Percentiles rank a stretch among this genome's conserved stretches.
Conservation (phyloP, 257 asterid species). For the Salvia splendens region DNA sequence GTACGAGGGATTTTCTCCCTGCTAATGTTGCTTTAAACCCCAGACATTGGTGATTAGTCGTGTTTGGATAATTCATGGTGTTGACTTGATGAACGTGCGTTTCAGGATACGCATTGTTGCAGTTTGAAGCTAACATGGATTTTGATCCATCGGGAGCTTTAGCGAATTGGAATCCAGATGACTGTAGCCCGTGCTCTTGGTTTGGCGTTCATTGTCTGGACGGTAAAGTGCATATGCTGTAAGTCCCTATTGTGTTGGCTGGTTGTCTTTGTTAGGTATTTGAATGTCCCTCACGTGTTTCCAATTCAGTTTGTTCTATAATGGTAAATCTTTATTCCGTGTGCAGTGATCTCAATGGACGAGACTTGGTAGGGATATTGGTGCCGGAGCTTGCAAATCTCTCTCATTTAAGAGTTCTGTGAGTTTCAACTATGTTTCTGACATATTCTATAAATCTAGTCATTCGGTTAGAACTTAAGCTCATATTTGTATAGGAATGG, state of each 20-base stretch:
- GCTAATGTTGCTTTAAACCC: background rate
- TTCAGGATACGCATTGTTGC: slow-evolving; percentile 72
- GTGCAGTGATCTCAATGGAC: slow-evolving; percentile 71
- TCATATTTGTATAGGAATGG: background rate
- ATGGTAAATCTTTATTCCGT: slow-evolving; percentile 19
- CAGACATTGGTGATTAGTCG: background rate
- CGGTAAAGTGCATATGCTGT: slow-evolving; percentile 70
- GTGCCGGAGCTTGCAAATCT: slow-evolving; percentile 80
- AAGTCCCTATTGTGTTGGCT: slow-evolving; percentile 41
- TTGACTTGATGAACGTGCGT: slow-evolving; percentile 23
- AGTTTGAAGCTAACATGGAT: slow-evolving; percentile 57
- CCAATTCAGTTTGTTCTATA: background rate
- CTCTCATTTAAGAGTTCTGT: slow-evolving; percentile 62
- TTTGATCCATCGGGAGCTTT: slow-evolving; percentile 68
- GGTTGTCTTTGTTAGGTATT: slow-evolving; percentile 4
- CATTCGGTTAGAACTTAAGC: background rate
- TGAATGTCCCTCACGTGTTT: background rate
- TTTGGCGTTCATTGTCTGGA: slow-evolving; percentile 76
- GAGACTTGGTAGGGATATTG: slow-evolving; percentile 60
- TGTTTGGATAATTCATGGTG: background rate
- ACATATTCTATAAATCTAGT: background rate
- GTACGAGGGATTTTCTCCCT: slow-evolving; percentile 34
- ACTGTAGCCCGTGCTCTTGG: slow-evolving; percentile 77
- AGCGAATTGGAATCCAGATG: slow-evolving; percentile 62
- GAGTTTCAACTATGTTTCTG: slow-evolving; percentile 40